Conservation (phyloP, 2,329 filamentous ascomycete genomes). For the Cladophialophora bantiana region DNA sequence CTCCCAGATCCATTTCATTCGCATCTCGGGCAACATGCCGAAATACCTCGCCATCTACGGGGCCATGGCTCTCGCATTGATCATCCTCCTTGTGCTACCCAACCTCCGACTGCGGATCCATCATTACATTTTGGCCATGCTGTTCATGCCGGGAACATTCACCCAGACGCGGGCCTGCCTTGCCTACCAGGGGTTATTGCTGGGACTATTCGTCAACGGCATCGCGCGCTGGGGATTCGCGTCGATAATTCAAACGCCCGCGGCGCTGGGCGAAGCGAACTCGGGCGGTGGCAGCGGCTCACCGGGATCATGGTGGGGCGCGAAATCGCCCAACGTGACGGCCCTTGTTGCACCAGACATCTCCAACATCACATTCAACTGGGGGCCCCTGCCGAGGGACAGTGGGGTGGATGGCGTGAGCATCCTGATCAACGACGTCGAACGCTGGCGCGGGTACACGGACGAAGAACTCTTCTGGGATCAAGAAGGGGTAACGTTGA, state of each 20-base stretch:
- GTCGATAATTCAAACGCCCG: constrained; percentile 81
- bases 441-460: constrained; percentile 64
- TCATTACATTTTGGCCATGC: constrained; percentile 88
- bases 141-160: constrained; percentile 85
- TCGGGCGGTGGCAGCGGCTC: constrained; percentile 53
- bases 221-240: constrained; percentile 95
- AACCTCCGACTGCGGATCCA: constrained; percentile 85
- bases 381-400: constrained; percentile 48
- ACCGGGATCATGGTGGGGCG: constrained; percentile 49
- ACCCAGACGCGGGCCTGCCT: constrained; percentile 86
- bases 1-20: constrained; percentile 84
- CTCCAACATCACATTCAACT: constrained; percentile 54
- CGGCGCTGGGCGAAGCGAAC: constrained; percentile 64
- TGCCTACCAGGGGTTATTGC: constrained; percentile 84
- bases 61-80: constrained; percentile 69
- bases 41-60: constrained; percentile 80
- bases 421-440: constrained; percentile 69
- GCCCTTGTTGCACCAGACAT: constrained; percentile 34
- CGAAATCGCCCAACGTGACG: constrained; percentile 62
- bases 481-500: constrained; percentile 40
- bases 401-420: constrained; percentile 62
- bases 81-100: constrained; percentile 75
- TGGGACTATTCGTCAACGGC: constrained; percentile 93
- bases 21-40: constrained; percentile 80
- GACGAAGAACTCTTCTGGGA: constrained; percentile 56